Evolutionary conservation across 2,329 filamentous ascomycete species (phyloP).

Genomic region (Harringtonia lauricola): DNA sequence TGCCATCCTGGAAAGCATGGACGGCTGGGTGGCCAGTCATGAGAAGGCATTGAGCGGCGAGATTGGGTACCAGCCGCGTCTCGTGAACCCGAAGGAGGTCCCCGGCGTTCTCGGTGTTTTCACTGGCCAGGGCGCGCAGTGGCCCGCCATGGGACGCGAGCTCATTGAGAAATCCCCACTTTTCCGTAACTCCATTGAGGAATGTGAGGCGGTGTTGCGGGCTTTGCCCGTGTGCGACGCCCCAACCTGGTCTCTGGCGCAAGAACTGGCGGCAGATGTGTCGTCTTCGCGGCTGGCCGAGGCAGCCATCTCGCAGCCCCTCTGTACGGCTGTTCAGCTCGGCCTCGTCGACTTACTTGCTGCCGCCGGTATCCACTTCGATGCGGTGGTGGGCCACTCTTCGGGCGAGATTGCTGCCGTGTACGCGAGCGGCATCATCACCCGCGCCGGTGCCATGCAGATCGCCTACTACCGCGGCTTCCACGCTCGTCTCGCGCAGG

Average conservation of each 20-base stretch:
- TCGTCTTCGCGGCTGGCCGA: slow-evolving; percentile 4
- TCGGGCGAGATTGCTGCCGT: slow-evolving; percentile 24
- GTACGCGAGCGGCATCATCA: slow-evolving; percentile 16
- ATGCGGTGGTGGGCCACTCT: slow-evolving; percentile 21
- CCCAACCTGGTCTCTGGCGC: slow-evolving; percentile 3
- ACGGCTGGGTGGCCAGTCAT: too few relatives aligned
- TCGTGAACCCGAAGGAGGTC: too few relatives aligned
- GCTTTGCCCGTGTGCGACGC: neutral
- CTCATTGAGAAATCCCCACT: neutral
- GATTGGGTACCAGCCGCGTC: too few relatives aligned
- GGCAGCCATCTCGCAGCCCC: slow-evolving; percentile 15
- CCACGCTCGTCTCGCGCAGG: neutral
- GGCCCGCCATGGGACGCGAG: slow-evolving; percentile 4
- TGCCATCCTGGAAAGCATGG: too few relatives aligned
- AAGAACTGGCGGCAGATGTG: slow-evolving; percentile 5
- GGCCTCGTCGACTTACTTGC: slow-evolving; percentile 19
- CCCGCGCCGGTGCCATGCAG: slow-evolving; percentile 9
- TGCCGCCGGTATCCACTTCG: slow-evolving; percentile 14
- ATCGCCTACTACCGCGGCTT: slow-evolving; percentile 14
- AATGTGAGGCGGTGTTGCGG: slow-evolving; percentile 1
- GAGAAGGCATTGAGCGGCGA: too few relatives aligned
- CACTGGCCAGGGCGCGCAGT: slow-evolving; percentile 17
- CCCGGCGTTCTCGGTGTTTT: slow-evolving; percentile 12
- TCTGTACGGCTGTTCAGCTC: slow-evolving; percentile 20
- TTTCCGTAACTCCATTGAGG: neutral